Evolutionary conservation across 2,329 filamentous ascomycete species (phyloP), one percentile per base, ranked within the genome.

Genomic region (Monilinia polystroma): DNA sequence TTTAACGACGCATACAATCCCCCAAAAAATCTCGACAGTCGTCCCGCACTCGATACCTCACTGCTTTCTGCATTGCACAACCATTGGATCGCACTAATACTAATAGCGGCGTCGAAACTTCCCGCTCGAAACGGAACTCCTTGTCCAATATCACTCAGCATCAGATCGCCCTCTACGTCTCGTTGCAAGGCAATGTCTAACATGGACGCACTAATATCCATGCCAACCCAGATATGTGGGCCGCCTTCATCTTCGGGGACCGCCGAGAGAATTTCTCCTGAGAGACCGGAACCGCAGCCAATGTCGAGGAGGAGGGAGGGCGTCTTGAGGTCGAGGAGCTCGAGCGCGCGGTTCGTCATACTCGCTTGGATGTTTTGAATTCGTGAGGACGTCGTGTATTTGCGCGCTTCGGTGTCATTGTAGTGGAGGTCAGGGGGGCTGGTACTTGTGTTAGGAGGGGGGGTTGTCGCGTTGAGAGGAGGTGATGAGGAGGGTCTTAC

Each of bases 391-490:
- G 94, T 97, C 11, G 95, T 98, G 83, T 99, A 99, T 83, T 98
- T 98, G 77, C 91, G 90, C 43, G 95, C 94, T 83, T 97, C 94
- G 78, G 84, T 84, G 81, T 98, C 94, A 83, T 97, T 90, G 85
- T 99, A 99, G 83, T 96, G 96, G 76, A 98, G 90, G 81, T 99
- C 95, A 71, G 95, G 94, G 62, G 93, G 92, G 77, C 92, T 96
- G 68, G 10, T 16, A 20, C 14, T 16, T 26, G 41, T 51, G 52
- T 45, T 58, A 56, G 55, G 6, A n/a, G 16, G 35, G 32, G 73
- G 68, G 68, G 66, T 71, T 71, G 69, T 68, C 62, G 67, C 64
- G 63, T 64, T 57, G 54, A 29, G 58, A 35, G 23, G 54, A 43
- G 54, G 53, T 45, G 68, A 66, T 60, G 70, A 59, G 57, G 60